Conservation (phyloP, 78 protist genomes). For the Dictyostelium brefeldianum region DNA sequence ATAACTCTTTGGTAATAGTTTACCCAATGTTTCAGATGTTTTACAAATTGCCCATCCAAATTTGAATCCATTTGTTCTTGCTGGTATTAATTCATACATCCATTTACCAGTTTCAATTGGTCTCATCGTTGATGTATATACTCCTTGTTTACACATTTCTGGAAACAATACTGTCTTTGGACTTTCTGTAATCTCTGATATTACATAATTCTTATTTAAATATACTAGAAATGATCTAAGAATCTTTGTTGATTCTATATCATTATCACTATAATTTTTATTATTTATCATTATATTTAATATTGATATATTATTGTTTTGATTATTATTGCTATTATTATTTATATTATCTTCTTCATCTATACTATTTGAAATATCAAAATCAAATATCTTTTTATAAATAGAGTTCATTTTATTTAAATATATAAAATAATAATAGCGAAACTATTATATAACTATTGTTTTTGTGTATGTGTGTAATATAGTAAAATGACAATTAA, state of each 20-base stretch:
- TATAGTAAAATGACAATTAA: not conserved
- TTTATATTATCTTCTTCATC: not conserved
- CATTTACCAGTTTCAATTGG: conserved; percentile 9
- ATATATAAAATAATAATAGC: not conserved
- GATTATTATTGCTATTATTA: not conserved
- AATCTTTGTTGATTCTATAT: not conserved
- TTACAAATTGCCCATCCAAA: conserved; percentile 17
- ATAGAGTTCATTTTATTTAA: not conserved
- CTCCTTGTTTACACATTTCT: not conserved
- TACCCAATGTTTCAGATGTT: not conserved
- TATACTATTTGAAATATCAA: not conserved
- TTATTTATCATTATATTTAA: too few relatives aligned
- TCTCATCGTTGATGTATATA: not conserved
- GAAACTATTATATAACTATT: not conserved
- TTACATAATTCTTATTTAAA: not conserved
- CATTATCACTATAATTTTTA: not conserved
- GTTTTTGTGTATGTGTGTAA: too few relatives aligned
- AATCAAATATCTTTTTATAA: not conserved
- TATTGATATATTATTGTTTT: not conserved
- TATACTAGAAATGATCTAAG: not conserved
- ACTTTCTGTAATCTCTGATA: not conserved
- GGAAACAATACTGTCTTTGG: conserved; percentile 3
- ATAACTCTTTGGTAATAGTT: not conserved
- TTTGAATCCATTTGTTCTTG: not conserved
- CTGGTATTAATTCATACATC: conserved; percentile 14